Percentiles rank a stretch among this genome's conserved stretches.
Evolutionary conservation across 1,284 basidiomycete species (phyloP).

Genomic region (Cystodermella granulosa): DNA sequence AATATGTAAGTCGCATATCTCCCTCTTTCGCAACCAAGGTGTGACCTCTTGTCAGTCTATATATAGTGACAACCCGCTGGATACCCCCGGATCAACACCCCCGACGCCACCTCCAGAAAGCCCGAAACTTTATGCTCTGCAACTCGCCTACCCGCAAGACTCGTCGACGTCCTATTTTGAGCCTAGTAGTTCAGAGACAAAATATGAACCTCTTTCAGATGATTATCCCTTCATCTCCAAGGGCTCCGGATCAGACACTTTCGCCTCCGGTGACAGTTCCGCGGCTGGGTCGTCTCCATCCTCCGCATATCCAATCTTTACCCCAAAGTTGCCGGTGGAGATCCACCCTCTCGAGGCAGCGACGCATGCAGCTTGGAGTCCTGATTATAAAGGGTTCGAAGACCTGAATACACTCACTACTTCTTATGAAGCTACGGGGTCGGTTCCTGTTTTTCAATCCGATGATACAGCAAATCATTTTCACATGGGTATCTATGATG

Average conservation of each 20-base stretch:
- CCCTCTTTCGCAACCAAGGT: conserved; percentile 8
- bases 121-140: conserved; percentile 22
- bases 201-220: conserved; percentile 26
- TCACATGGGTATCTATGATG: conserved; percentile 33
- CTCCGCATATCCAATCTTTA: conserved; percentile 24
- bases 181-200: conserved; percentile 12
- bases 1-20: conserved; percentile 81
- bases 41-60: conserved; percentile 50
- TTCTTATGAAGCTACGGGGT: conserved; percentile 24
- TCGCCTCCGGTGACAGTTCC: conserved; percentile 31
- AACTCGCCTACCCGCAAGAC: conserved; percentile 24
- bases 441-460: conserved; percentile 11
- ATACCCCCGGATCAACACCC: conserved; percentile 34
- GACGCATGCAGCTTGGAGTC: conserved; percentile 7
- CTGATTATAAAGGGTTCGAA: conserved; percentile 26
- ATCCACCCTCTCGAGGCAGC: neutral
- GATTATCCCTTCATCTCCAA: conserved; percentile 28
- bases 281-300: conserved; percentile 24
- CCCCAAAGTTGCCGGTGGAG: conserved; percentile 13
- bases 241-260: conserved; percentile 23
- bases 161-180: conserved; percentile 17
- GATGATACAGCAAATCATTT: conserved; percentile 23
- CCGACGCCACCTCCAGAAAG: conserved; percentile 23
- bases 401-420: conserved; percentile 23
- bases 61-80: conserved; percentile 36